Evolutionary conservation across 2,329 filamentous ascomycete species (phyloP), one percentile per base, ranked within the genome.

Genomic region (Tolypocladium guangdongense): DNA sequence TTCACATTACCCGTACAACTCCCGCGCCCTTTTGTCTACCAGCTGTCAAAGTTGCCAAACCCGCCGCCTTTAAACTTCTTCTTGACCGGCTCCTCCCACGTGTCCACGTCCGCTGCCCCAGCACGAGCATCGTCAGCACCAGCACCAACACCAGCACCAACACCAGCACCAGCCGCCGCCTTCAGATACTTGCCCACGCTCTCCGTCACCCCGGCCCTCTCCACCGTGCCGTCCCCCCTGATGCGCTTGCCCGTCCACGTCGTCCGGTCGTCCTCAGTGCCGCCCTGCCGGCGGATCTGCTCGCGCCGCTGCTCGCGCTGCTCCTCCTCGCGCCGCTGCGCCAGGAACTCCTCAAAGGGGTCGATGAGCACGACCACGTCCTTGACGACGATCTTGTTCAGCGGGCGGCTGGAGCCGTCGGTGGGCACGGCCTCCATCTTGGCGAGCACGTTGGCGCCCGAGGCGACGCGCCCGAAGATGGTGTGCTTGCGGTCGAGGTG

Each of bases 211-310:
- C 71, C 69, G 16, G 64, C 67, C 32, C 67, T 65, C 1, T 78
- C 77, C 1, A 82, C 74, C 0, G 76, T 81, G 1, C 83, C 86
- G 62, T 86, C 82, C 2, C 75, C 78, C 30, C 90, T 77, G 50
- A 99, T 82, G 41, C 91, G 77, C 73, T 97, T 99, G 4, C 93
- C 93, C 3, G 93, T 97, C 93, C 93, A 99, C 3, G 93, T 99
- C 2, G 88, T 86, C 66, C 82, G 83, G 63, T 97, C 90, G 64
- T 96, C 92, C 52, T 95, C 92, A 2, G 84, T 87, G 3, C 87
- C 88, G 32, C 88, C 89, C 52, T 76, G 74, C 54, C 74, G 73
- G 63, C 76, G 75, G 12, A 88, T 74, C 60, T 85, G 81, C 56
- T 84, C 84, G 55, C 80, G 78, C 52, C 79, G 73, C 54, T 77